A percentile compares a stretch with the other conserved stretches of the same genome.
These are phyloP conservation scores for Cercospora citrullina DNA, from an alignment of 2,329 filamentous ascomycete species.

Conservation along the genomic window DNA sequence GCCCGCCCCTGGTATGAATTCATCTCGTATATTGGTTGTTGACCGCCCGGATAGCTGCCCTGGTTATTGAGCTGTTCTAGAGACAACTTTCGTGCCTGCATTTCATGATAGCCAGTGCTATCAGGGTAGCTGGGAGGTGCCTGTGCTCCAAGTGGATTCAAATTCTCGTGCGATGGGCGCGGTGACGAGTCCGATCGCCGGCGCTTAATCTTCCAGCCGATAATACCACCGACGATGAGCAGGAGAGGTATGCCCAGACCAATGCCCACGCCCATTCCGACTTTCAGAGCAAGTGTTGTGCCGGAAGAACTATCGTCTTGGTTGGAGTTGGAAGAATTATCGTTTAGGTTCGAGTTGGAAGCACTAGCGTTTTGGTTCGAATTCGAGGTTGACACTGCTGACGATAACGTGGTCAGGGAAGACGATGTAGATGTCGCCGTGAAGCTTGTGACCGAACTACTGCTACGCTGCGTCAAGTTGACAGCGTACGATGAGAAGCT, in stretches of 20 bases:
- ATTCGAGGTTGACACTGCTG: background rate
- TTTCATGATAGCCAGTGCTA: background rate
- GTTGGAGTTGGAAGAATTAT: background rate
- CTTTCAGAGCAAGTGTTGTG: background rate
- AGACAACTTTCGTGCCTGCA: background rate
- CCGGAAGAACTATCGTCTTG: background rate
- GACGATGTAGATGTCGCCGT: background rate
- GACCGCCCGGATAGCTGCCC: background rate
- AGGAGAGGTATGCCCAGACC: background rate
- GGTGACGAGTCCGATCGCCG: background rate
- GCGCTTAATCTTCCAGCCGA: background rate
- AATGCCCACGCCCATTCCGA: background rate
- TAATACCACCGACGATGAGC: background rate
- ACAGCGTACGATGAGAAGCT: background rate
- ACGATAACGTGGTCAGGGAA: background rate
- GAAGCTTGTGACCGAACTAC: background rate
- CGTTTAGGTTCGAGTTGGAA: no score
- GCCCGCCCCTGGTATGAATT: background rate
- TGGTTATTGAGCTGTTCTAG: background rate
- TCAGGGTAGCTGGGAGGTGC: background rate
- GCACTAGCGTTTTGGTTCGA: background rate
- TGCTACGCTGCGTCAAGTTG: background rate
- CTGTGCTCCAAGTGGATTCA: background rate
- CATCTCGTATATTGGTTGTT: background rate
- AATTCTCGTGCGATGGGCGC: background rate